Evolutionary conservation across 257 asterid genomes (phyloP).

Genomic region (Ilex asprella): DNA sequence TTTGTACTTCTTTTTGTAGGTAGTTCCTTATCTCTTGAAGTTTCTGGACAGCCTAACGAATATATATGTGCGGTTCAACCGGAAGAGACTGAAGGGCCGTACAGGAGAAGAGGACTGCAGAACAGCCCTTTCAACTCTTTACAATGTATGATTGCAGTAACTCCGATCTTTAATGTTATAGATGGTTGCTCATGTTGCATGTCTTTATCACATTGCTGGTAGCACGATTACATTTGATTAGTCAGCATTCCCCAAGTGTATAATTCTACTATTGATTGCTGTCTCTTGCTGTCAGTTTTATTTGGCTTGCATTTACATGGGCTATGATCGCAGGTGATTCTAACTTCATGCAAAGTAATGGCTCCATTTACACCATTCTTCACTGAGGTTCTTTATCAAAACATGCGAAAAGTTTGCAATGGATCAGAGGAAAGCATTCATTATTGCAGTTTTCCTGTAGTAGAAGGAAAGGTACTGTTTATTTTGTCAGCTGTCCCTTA

Average conservation of each 20-base stretch:
- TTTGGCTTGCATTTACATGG: neutral
- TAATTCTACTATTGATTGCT: no score
- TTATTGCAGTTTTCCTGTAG: slow-evolving; percentile 78
- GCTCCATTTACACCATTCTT: slow-evolving; percentile 98
- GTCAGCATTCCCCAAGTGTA: no score
- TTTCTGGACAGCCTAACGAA: slow-evolving; percentile 89
- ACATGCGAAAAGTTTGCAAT: slow-evolving; percentile 58
- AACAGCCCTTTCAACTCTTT: slow-evolving; percentile 90
- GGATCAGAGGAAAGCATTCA: slow-evolving; percentile 89
- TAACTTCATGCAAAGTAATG: slow-evolving; percentile 93
- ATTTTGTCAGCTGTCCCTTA: neutral
- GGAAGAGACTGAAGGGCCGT: slow-evolving; percentile 94
- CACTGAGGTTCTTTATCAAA: slow-evolving; percentile 88
- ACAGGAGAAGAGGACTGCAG: slow-evolving; percentile 89
- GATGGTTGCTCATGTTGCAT: no score
- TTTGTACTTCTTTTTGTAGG: slow-evolving; percentile 14
- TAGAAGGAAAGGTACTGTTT: slow-evolving; percentile 56
- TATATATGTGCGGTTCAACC: slow-evolving; percentile 86
- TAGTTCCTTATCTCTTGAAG: slow-evolving; percentile 84
- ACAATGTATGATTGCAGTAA: slow-evolving; percentile 34
- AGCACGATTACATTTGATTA: no score
- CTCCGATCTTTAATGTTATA: neutral
- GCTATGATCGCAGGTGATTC: slow-evolving; percentile 38
- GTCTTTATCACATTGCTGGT: no score
- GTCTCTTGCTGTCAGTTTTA: neutral